Evolutionary conservation across 2,329 filamentous ascomycete species (phyloP), one percentile per base, ranked within the genome.

Genomic region (Tolypocladium amazonense): DNA sequence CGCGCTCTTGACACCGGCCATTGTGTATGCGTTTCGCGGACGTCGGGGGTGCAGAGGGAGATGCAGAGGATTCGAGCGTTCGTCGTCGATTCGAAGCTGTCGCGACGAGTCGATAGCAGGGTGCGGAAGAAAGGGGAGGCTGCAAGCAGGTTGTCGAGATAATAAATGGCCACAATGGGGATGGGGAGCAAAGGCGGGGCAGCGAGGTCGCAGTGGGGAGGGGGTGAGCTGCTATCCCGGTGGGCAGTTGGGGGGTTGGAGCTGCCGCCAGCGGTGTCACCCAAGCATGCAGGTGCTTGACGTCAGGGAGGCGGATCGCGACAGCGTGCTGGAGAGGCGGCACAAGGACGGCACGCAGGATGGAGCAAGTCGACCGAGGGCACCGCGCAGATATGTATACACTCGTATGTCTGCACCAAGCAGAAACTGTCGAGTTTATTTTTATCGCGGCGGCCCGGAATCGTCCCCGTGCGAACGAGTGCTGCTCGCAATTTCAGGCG

Each of bases 1-100:
- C 65, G 90, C 89, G 77, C 84, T 86, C 80, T 85, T 91, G 68
- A 86, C 79, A 67, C 84, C 81, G 65, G 89, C 86, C 88, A 93
- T 93, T 69, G 70, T 77, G 70, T 54, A 66, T 61, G 57, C 12
- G n/a, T 35, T 37, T 54, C 50, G 30, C 50, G 50, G 20, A 11
- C 50, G 50, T 54, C 50, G 20, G 20, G 30, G 30, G 3, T 23
- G 4, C 20, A 37, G 30, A 37, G 12, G 47, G 25, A 12, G 39
- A 30, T 23, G 43, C 18, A n/a, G 11, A 37, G 54, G 25, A 57
- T 23, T 30, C 25, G 23, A 35, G 45, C 38, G 47, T 37, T n/a
- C 38, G 38, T 56, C 9, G 55, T 56, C 55, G 55, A 56, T 56
- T 56, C 55, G 39, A 56, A 45, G 25, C 55, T 45, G 30, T 56